Evolutionary conservation across 208 protist genomes (phyloP), one percentile per base, ranked within the genome.

Genomic region (Crithidia fasciculata): DNA sequence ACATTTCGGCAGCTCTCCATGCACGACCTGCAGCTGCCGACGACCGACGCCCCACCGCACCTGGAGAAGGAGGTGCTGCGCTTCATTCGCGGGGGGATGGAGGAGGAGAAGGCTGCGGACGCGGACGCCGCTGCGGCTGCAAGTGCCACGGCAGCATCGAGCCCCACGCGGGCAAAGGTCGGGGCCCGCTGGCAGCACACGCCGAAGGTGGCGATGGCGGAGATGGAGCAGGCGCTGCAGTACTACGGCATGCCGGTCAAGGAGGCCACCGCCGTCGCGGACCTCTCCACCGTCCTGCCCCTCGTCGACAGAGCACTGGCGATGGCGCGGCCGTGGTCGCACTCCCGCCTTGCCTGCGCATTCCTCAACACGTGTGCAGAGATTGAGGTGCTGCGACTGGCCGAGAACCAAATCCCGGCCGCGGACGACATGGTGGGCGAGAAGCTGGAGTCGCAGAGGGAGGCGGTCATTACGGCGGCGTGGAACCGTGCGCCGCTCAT

Each of bases 31-130:
- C 66, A 77, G 16, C 80, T 93, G 40, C 88, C 88, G 13, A 88
- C 58, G 2, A 71, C 78, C 39, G 80, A 74, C 28, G 91, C 80
- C 2, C 87, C 88, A 12, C 52, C 67, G 2, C 77, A 87, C 37
- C 78, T 90, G 1, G 86, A 92, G 77, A 63, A 75, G 12, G 65
- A 83, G 60, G 91, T 95, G 15, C 57, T 91, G 36, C 40, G 80
- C 16, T 92, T 88, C 62, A 90, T 95, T 69, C 86, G 87, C 44
- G 88, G 91, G 40, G 87, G 83, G 12, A 59, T 43, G 12, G 54
- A 69, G 45, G 64, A 54, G 28, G 28, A 28, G 16, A 18, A 71
- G 8, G 57, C 28, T 0, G 40, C 9, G 9, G 19, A 54, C 15
- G 47, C 41, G 13, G 52, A 19, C 37, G 16, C 18, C 50, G 37